These are phyloP conservation scores for Tulasnella sp. DNA, from an alignment of 768 basidiomycete species.

Conservation along the genomic window DNA sequence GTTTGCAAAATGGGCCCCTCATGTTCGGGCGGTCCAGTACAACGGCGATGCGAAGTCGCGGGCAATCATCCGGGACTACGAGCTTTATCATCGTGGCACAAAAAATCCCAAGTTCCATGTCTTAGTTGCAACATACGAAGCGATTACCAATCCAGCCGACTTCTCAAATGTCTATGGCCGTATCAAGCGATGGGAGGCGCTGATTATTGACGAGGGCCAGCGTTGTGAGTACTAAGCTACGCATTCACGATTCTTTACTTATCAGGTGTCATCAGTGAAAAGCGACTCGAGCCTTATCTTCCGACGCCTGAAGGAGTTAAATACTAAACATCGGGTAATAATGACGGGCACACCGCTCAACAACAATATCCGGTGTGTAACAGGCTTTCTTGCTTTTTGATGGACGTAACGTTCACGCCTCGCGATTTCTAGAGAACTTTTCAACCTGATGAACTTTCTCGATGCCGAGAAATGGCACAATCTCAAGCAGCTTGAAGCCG, in stretches of 20 bases:
- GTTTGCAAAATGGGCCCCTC: constrained; percentile 64
- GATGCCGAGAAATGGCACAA: constrained; percentile 68
- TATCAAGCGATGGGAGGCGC: constrained; percentile 85
- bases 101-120: constrained; percentile 71
- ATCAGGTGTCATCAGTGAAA: constrained; percentile 48
- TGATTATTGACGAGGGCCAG: constrained; percentile 91
- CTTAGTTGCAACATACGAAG: constrained; percentile 86
- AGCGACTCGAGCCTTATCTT: constrained; percentile 70
- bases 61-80: constrained; percentile 69
- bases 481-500: constrained; percentile 51
- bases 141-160: constrained; percentile 56
- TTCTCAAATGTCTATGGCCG: constrained; percentile 64
- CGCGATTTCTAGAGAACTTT: constrained; percentile 51
- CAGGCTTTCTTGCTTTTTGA: neutral
- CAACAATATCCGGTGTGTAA: constrained; percentile 62
- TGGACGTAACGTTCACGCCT: neutral
- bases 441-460: constrained; percentile 95
- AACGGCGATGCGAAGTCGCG: constrained; percentile 71
- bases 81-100: constrained; percentile 48
- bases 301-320: constrained; percentile 69
- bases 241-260: constrained; percentile 7
- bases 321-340: constrained; percentile 66
- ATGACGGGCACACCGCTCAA: constrained; percentile 96
- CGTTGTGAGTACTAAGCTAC: constrained; percentile 44
- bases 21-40: constrained; percentile 69